Percentiles rank a stretch among this genome's conserved stretches.
phyloP scores from a whole-genome alignment of 2,329 filamentous ascomycete species.

The Domatiomyces catenatus region DNA sequence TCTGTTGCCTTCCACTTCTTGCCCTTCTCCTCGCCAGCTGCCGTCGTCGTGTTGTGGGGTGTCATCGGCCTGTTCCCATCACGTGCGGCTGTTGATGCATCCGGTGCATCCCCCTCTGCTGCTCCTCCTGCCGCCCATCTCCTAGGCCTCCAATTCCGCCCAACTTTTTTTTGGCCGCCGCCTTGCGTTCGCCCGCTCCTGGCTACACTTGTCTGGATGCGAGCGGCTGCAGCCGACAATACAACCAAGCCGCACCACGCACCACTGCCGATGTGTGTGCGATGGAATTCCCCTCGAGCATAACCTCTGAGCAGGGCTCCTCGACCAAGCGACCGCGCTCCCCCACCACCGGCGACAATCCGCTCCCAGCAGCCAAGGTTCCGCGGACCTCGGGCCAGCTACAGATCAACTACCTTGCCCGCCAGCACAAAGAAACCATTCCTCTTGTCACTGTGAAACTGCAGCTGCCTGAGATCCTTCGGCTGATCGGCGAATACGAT shows the following conservation, averaged over 20 bases:
- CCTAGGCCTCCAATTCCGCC: background rate
- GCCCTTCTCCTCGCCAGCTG: background rate
- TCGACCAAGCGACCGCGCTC: conserved; percentile 33
- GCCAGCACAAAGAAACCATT: conserved; percentile 46
- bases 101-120: background rate
- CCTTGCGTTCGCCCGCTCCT: background rate
- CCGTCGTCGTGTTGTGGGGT: background rate
- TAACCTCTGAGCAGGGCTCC: conserved; percentile 23
- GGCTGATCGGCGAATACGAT: conserved; percentile 65
- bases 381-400: conserved; percentile 42
- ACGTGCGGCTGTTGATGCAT: background rate
- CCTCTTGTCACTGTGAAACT: conserved; percentile 50
- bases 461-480: conserved; percentile 56
- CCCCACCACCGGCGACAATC: conserved; percentile 24
- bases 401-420: conserved; percentile 53
- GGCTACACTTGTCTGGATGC: background rate
- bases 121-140: background rate
- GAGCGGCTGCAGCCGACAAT: background rate
- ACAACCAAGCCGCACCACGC: background rate
- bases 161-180: background rate
- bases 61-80: background rate
- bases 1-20: background rate
- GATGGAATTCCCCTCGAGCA: conserved; percentile 11
- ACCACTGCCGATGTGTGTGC: conserved; percentile 5
- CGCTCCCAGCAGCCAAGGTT: conserved; percentile 32